Evolutionary conservation across 2,329 filamentous ascomycete species (phyloP).

Genomic region (Cytospora piceae): DNA sequence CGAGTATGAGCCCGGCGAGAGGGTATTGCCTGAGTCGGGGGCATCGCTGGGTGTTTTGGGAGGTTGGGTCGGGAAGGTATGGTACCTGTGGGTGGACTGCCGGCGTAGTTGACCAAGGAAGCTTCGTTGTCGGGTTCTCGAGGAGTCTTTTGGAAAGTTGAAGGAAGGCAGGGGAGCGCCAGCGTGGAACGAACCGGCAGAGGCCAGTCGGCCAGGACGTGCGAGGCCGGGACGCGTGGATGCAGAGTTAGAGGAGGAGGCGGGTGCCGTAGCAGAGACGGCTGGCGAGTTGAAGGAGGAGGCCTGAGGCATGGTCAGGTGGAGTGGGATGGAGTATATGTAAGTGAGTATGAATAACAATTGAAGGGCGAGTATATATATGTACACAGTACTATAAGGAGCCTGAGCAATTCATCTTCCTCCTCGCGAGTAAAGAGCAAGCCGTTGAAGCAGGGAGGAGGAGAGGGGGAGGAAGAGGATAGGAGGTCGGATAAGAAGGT

Average conservation of each 20-base stretch:
- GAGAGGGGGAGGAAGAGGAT: too few relatives aligned
- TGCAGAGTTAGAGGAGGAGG: neutral
- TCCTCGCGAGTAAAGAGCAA: neutral
- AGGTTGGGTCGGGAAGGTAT: constrained; percentile 78
- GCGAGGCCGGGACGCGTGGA: constrained; percentile 19
- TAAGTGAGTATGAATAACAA: neutral
- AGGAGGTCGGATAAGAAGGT: too few relatives aligned
- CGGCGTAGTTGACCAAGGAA: constrained; percentile 40
- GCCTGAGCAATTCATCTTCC: constrained; percentile 24
- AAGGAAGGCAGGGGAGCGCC: constrained; percentile 52
- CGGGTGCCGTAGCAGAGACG: constrained; percentile 7
- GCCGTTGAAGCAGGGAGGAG: too few relatives aligned
- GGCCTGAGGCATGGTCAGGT: constrained; percentile 19
- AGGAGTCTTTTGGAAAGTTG: constrained; percentile 32
- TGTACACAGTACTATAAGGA: constrained; percentile 7
- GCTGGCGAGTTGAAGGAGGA: constrained; percentile 14
- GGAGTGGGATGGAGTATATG: neutral
- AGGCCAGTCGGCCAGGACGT: constrained; percentile 34
- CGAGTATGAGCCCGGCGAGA: constrained; percentile 35
- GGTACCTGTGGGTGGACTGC: constrained; percentile 64
- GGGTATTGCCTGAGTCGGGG: constrained; percentile 38
- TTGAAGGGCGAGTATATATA: too few relatives aligned
- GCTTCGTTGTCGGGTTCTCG: constrained; percentile 23
- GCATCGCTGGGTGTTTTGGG: constrained; percentile 66
- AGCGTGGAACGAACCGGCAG: constrained; percentile 56